Conservation (phyloP, 1,139 yeast genomes). For the Pichiaceae sp. region DNA sequence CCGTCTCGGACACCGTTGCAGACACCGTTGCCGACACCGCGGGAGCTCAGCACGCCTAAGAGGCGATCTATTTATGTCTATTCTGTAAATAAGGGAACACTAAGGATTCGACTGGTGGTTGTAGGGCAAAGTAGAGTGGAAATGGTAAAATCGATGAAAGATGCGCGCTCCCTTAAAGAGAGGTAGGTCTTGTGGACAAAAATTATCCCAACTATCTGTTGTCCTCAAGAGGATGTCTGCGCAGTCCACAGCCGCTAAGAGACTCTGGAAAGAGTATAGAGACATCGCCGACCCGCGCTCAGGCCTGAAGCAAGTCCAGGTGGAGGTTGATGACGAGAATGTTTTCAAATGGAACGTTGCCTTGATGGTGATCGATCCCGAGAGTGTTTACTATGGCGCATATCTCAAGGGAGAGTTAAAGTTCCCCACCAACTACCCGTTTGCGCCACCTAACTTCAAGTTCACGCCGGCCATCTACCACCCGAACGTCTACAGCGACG, state of each 20-base stretch:
- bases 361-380: slow-evolving; percentile 85
- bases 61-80: too few species aligned
- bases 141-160: too few species aligned
- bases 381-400: slow-evolving; percentile 90
- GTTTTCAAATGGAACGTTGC: slow-evolving; percentile 92
- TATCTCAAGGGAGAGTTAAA: slow-evolving; percentile 90
- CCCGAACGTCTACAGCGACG: slow-evolving; percentile 93
- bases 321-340: slow-evolving; percentile 83
- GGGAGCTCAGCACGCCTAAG: too few species aligned
- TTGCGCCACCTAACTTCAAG: slow-evolving; percentile 87
- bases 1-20: too few species aligned
- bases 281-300: slow-evolving; percentile 91
- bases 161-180: too few species aligned
- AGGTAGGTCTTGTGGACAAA: too few species aligned
- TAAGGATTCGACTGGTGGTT: too few species aligned
- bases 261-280: slow-evolving; percentile 86
- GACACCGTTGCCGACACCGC: too few species aligned
- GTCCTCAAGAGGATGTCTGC: slow-evolving; percentile 2
- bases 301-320: slow-evolving; percentile 82
- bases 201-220: too few species aligned
- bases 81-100: too few species aligned
- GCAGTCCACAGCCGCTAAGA: slow-evolving; percentile 47
- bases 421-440: slow-evolving; percentile 89
- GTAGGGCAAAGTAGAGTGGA: too few species aligned
- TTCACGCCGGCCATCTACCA: slow-evolving; percentile 94